phyloP scores from a whole-genome alignment of 2,329 filamentous ascomycete genomes.

The Neonectria neomacrospora region DNA sequence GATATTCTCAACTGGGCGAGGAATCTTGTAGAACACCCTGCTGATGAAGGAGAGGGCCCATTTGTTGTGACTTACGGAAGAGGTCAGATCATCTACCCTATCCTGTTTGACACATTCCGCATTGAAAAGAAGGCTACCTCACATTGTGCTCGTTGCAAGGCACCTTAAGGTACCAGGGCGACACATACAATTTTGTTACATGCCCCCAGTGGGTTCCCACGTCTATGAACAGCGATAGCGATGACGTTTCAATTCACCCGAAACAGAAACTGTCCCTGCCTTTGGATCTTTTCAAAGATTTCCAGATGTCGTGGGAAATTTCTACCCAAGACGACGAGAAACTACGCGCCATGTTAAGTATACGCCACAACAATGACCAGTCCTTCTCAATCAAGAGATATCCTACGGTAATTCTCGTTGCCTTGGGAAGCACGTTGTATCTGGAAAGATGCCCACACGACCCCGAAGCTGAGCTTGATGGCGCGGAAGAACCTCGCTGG shows the following conservation, averaged over 20 bases:
- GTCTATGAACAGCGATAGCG: neutral
- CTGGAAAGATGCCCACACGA: neutral
- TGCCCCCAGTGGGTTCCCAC: neutral
- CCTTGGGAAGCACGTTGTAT: neutral
- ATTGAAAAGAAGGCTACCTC: slow-evolving; percentile 11
- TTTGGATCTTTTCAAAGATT: neutral
- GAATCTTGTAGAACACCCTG: neutral
- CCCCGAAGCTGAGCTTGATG: no score
- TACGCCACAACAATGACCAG: neutral
- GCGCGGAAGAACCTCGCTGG: no score
- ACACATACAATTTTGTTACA: neutral
- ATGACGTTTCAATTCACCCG: neutral
- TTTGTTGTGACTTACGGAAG: slow-evolving; percentile 1
- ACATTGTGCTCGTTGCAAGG: neutral
- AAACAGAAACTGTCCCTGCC: neutral
- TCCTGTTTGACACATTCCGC: neutral
- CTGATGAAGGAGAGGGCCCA: neutral
- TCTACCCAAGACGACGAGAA: neutral
- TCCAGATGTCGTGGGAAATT: neutral
- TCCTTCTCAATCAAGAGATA: neutral
- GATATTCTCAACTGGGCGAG: neutral
- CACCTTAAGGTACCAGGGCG: neutral
- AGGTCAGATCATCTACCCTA: slow-evolving; percentile 9
- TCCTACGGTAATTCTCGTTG: neutral
- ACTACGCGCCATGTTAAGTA: neutral